Evolutionary conservation across 345 rosid species (phyloP).

Genomic region (Eucalyptus pauciflora): DNA sequence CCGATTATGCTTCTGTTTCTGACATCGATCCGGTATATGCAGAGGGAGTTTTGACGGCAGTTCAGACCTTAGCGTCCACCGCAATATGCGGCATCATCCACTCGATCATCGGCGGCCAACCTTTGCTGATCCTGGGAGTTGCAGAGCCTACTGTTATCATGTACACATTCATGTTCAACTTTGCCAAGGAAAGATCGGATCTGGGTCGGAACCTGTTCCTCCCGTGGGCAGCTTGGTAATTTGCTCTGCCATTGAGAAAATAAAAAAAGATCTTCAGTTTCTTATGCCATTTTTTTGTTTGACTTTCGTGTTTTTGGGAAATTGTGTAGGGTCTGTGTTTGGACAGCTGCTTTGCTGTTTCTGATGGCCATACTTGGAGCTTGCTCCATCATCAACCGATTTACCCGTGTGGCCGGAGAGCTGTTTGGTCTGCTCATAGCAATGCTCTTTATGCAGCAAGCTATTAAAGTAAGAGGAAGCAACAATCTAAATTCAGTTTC

Average conservation of each 20-base stretch:
- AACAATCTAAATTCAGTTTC: neutral
- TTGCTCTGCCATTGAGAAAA: neutral
- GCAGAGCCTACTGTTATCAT: slow-evolving; percentile 99
- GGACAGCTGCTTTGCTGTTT: slow-evolving; percentile 85
- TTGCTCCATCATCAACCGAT: slow-evolving; percentile 91
- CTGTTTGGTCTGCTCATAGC: slow-evolving; percentile 95
- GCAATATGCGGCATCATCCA: slow-evolving; percentile 86
- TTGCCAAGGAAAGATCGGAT: slow-evolving; percentile 76
- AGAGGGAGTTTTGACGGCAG: slow-evolving; percentile 94
- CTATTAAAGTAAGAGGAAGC: slow-evolving; percentile 51
- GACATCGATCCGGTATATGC: neutral
- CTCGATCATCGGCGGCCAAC: slow-evolving; percentile 92
- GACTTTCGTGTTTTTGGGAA: neutral
- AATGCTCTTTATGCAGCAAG: slow-evolving; percentile 98
- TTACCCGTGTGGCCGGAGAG: slow-evolving; percentile 93
- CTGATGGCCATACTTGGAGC: slow-evolving; percentile 81
- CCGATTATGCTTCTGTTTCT: neutral
- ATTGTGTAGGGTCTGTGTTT: slow-evolving; percentile 76
- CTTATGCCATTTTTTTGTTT: neutral
- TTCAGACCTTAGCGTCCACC: slow-evolving; percentile 91
- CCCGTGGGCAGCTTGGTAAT: slow-evolving; percentile 91
- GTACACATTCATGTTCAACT: slow-evolving; percentile 96
- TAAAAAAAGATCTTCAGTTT: neutral
- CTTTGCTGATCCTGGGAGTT: slow-evolving; percentile 90
- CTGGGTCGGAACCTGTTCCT: slow-evolving; percentile 79